Conservation (phyloP, 2,329 filamentous ascomycete species). For the Capronia epimyces region DNA sequence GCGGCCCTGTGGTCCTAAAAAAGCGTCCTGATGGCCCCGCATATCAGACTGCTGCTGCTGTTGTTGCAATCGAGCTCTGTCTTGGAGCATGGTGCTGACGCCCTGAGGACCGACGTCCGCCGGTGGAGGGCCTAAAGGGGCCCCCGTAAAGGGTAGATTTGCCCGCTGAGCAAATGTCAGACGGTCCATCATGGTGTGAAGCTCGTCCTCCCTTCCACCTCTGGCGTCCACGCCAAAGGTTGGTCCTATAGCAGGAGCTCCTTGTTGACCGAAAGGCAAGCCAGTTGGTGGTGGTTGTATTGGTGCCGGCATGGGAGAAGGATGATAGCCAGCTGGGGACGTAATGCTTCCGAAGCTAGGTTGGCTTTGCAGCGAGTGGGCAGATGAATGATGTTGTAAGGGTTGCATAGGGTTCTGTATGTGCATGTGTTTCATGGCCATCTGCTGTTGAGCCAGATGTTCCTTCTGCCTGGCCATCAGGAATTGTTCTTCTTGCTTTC, state of each 20-base stretch:
- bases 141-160: constrained; percentile 45
- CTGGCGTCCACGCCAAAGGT: constrained; percentile 22
- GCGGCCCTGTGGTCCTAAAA: constrained; percentile 48
- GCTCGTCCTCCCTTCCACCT: constrained; percentile 63
- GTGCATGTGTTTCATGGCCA: constrained; percentile 65
- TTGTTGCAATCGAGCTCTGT: constrained; percentile 51
- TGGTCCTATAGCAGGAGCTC: constrained; percentile 9
- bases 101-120: constrained; percentile 47
- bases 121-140: constrained; percentile 45
- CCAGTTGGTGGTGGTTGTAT: constrained; percentile 45
- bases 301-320: constrained; percentile 54
- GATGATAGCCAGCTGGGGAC: constrained; percentile 69
- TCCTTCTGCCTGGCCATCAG: constrained; percentile 95
- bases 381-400: constrained; percentile 89
- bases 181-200: constrained; percentile 59
- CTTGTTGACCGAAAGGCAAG: constrained; percentile 13
- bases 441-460: constrained; percentile 79
- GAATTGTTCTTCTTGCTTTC: constrained; percentile 98
- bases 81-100: constrained; percentile 57
- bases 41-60: constrained; percentile 32
- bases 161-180: constrained; percentile 54
- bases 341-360: constrained; percentile 93
- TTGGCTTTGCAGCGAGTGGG: constrained; percentile 92
- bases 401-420: constrained; percentile 54
- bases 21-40: constrained; percentile 37